phyloP scores from a whole-genome alignment of 306 rosid species.

The Canavalia gladiata region DNA sequence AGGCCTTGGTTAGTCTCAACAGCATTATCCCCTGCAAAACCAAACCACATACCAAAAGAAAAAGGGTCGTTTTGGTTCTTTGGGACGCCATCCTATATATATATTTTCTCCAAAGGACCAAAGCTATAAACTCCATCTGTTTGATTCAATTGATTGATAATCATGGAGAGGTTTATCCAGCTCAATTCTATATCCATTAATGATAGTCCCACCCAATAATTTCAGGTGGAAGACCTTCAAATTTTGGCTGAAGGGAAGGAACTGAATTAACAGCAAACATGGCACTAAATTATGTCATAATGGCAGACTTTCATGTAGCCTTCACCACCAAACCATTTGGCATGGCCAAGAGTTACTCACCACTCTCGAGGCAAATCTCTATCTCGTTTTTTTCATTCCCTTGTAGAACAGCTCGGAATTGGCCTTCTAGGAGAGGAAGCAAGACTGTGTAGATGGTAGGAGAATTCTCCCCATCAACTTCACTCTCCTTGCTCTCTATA shows the following conservation, averaged over 20 bases:
- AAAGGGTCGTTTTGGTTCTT: constrained; percentile 62
- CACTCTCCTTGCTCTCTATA: constrained; percentile 76
- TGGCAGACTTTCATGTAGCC: constrained; percentile 50
- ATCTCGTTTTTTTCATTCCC: constrained; percentile 88
- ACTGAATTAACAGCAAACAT: constrained; percentile 55
- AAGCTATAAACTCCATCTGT: constrained; percentile 68
- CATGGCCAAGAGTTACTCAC: constrained; percentile 72
- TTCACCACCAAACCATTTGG: constrained; percentile 53
- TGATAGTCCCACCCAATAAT: constrained; percentile 63
- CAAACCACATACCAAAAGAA: constrained; percentile 72
- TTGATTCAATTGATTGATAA: constrained; percentile 61
- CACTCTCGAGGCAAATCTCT: constrained; percentile 94
- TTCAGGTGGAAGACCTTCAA: constrained; percentile 55
- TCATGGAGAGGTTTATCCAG: constrained; percentile 60
- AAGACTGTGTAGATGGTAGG: constrained; percentile 81
- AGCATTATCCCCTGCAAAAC: constrained; percentile 88
- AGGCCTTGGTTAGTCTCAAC: constrained; percentile 92
- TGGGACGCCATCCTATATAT: constrained; percentile 57
- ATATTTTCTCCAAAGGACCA: constrained; percentile 50
- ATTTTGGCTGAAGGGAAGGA: constrained; percentile 53
- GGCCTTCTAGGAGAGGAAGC: constrained; percentile 97
- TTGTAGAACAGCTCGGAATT: constrained; percentile 87
- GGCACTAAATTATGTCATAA: constrained; percentile 53
- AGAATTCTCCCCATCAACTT: constrained; percentile 59
- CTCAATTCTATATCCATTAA: constrained; percentile 55